phyloP scores from a whole-genome alignment of 305 asterid genomes.

The Lippia alba region DNA sequence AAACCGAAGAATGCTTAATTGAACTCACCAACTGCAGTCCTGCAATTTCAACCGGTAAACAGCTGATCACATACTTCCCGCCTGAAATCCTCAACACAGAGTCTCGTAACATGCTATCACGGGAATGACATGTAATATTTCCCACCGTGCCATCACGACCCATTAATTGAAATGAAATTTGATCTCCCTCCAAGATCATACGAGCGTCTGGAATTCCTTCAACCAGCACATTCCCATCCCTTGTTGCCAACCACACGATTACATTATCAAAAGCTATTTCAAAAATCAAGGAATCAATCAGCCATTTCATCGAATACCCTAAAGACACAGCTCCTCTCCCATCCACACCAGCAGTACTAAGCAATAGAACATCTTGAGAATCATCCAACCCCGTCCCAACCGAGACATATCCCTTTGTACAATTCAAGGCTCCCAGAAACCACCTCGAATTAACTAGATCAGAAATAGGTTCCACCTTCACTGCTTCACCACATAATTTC shows the following conservation, averaged over 20 bases:
- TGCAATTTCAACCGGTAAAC: conserved; percentile 47
- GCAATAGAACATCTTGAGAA: conserved; percentile 41
- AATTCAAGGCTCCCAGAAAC: conserved; percentile 40
- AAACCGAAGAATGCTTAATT: background rate
- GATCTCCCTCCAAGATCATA: conserved; percentile 33
- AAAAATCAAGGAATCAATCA: conserved; percentile 35
- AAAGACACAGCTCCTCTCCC: conserved; percentile 45
- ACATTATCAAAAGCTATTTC: conserved; percentile 37
- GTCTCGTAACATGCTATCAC: conserved; percentile 7
- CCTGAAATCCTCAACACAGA: conserved; percentile 39
- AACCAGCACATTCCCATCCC: conserved; percentile 48
- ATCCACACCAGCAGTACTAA: conserved; percentile 36
- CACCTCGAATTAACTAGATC: conserved; percentile 37
- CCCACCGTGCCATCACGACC: conserved; percentile 29
- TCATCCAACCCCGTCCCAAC: conserved; percentile 41
- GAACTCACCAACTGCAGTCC: conserved; percentile 59
- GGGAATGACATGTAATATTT: conserved; percentile 40
- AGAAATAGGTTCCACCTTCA: conserved; percentile 27
- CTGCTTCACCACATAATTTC: conserved; percentile 38
- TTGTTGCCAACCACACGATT: conserved; percentile 47
- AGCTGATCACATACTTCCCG: conserved; percentile 40
- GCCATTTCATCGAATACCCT: conserved; percentile 40
- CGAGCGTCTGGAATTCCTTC: conserved; percentile 43
- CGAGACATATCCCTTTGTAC: conserved; percentile 43
- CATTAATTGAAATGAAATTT: conserved; percentile 32